Base-by-base conservation (phyloP, 345 rosid genomes). In the Citrus cavaleriei region DNA sequence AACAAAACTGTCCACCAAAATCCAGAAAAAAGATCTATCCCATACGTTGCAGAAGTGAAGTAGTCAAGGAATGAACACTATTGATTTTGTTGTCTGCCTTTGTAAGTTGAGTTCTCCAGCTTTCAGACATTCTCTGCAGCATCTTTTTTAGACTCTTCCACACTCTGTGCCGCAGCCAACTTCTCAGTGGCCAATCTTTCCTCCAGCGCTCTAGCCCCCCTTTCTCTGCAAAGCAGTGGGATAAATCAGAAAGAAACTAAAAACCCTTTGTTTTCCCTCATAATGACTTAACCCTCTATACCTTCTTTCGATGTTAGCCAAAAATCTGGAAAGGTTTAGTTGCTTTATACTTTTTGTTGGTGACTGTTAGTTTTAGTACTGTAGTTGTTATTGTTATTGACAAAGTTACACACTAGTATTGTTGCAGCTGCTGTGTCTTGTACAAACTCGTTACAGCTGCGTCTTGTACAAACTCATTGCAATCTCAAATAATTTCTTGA, bases 141-240 rank as follows among this genome's bases (percentile, higher is more conserved):
- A 77, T 91, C 95, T 82, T 77, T 83, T 70, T 72, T 85, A 1
- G 83, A 79, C 71, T 88, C 98, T 68, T 94, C 92, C 18, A 85
- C 68, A 74, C 85, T 85, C 76, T 62, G 82, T 64, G 87, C 75
- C 66, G 91, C 77, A 59, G 86, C 93, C 90, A 91, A 63, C 81
- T 86, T 87, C 88, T 93, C 98, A 30, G 98, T 79, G 64, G 90
- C 96, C 78, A 96, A 90, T 87, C 97, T 93, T 87, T 94, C 99
- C 86, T 94, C 99, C 65, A 94, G 83, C 12, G 99, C 98, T 75
- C 98, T 90, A n/a, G 98, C 98, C 42, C 98, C 99, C 80, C 97
- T 90, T 90, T 97, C 98, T 86, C 98, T 97, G 93, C 92, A 87
- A 62, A 66, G 35, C 37, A 68, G 30, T 22, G 13, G 13, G 32